A percentile compares a stretch with the other conserved stretches of the same genome.
Evolutionary conservation across 2,329 filamentous ascomycete genomes (phyloP).

Genomic region (Sarocladiaceae sp.): DNA sequence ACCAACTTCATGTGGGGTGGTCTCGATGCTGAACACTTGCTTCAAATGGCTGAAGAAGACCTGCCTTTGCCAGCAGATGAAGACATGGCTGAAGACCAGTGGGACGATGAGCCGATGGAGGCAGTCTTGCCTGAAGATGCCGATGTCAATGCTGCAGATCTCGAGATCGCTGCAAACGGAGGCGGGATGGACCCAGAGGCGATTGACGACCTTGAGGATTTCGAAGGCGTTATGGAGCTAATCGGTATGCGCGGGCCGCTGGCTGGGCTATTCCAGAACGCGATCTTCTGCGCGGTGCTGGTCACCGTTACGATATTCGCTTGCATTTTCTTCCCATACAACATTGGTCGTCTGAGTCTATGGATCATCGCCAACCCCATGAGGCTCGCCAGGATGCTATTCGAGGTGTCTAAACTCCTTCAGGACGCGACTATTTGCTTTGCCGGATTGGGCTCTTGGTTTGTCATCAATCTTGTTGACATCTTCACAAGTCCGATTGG

Average conservation of each 20-base stretch:
- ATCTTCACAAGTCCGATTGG: slow-evolving; percentile 29
- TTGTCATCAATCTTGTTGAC: slow-evolving; percentile 32
- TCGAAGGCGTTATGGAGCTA: slow-evolving; percentile 92
- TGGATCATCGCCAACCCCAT: slow-evolving; percentile 75
- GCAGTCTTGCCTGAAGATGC: slow-evolving; percentile 18
- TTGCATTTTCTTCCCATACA: slow-evolving; percentile 86
- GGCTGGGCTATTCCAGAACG: slow-evolving; percentile 85
- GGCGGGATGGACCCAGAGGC: slow-evolving; percentile 60
- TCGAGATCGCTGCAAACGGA: slow-evolving; percentile 54
- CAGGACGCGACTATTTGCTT: slow-evolving; percentile 68
- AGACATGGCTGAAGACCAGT: slow-evolving; percentile 28
- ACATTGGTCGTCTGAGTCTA: slow-evolving; percentile 79
- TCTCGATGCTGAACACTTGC: slow-evolving; percentile 20
- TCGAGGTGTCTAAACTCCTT: slow-evolving; percentile 68
- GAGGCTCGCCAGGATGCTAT: slow-evolving; percentile 65
- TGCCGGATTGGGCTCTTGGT: slow-evolving; percentile 47
- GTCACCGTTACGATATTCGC: slow-evolving; percentile 80
- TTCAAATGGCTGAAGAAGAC: slow-evolving; percentile 1
- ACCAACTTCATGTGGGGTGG: slow-evolving; percentile 59
- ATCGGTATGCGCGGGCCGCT: slow-evolving; percentile 94
- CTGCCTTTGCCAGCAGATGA: slow-evolving; percentile 18
- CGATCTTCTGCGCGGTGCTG: slow-evolving; percentile 85
- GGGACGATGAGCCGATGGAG: slow-evolving; percentile 41
- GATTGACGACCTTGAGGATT: slow-evolving; percentile 82
- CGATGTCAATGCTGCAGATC: slow-evolving; percentile 29